These are phyloP conservation scores for Leonotis leonurus DNA, from an alignment of 257 asterid species.

Conservation along the genomic window DNA sequence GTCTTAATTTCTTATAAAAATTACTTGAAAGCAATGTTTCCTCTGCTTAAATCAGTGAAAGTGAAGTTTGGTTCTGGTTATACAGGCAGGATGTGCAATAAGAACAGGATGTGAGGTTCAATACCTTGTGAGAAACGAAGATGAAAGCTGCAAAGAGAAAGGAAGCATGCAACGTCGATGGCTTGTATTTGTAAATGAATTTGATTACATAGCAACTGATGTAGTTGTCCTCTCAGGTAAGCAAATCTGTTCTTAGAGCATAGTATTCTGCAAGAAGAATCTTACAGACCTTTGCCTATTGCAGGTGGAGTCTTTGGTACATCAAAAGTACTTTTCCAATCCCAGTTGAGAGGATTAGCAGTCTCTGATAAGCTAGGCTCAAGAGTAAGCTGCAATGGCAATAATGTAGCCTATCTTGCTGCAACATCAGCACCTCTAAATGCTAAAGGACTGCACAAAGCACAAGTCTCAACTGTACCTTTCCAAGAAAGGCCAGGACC, in stretches of 20 bases:
- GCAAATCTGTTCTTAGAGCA: too few relatives aligned
- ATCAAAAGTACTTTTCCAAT: conserved; percentile 42
- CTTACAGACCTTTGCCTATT: neutral
- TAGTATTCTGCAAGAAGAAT: too few relatives aligned
- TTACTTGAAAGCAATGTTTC: neutral
- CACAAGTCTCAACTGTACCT: conserved; percentile 22
- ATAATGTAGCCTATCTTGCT: conserved; percentile 41
- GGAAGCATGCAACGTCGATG: conserved; percentile 24
- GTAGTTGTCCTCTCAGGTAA: conserved; percentile 51
- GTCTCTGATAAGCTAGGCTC: conserved; percentile 41
- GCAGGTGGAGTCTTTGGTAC: conserved; percentile 65
- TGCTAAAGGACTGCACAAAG: conserved; percentile 32
- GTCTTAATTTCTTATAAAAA: neutral
- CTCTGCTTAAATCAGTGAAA: neutral
- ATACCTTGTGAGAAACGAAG: conserved; percentile 30
- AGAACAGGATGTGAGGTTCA: conserved; percentile 49
- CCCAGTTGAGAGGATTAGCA: conserved; percentile 40
- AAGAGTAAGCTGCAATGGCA: conserved; percentile 54
- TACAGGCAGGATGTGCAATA: conserved; percentile 49
- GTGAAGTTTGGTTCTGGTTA: neutral
- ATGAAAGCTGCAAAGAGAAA: conserved; percentile 2
- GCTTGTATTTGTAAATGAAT: conserved; percentile 42
- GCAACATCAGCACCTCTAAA: conserved; percentile 42
- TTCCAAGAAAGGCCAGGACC: conserved; percentile 55
- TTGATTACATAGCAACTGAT: conserved; percentile 34